These are phyloP conservation scores for Populus alba DNA, from an alignment of 345 rosid species.

Conservation along the genomic window DNA sequence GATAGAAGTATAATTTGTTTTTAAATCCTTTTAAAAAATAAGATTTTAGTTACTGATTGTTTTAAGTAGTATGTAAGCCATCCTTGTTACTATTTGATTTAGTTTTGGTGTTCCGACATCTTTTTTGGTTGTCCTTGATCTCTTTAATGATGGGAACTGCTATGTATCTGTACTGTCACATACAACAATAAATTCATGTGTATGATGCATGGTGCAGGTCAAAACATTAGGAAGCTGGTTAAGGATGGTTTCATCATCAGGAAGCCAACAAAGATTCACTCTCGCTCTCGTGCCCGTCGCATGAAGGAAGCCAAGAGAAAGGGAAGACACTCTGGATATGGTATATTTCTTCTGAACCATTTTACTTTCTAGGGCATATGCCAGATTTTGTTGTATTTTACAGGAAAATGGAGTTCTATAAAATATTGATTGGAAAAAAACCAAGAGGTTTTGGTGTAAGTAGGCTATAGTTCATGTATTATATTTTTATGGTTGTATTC, in stretches of 20 bases:
- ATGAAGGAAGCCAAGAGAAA: constrained; percentile 87
- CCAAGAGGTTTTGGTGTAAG: not conserved
- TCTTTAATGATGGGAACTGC: not conserved
- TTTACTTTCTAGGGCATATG: not conserved
- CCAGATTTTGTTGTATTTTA: not conserved
- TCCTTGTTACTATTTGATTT: not conserved
- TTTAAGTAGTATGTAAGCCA: not conserved
- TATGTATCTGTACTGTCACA: not conserved
- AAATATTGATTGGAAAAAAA: not conserved
- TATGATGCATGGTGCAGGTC: constrained; percentile 45
- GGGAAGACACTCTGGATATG: constrained; percentile 97
- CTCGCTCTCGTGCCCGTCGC: constrained; percentile 84
- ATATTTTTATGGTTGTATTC: not conserved
- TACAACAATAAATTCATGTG: not conserved
- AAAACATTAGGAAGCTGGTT: constrained; percentile 86
- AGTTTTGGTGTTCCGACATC: not conserved
- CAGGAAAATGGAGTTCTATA: not conserved
- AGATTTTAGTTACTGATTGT: too few species aligned
- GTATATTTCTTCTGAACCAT: constrained; percentile 31
- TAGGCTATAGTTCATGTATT: not conserved
- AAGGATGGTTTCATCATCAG: constrained; percentile 95
- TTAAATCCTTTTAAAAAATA: too few species aligned
- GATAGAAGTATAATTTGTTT: not conserved
- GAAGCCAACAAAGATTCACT: constrained; percentile 97
- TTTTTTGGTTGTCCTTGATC: not conserved